Conservation (phyloP, 345 rosid genomes). For the Pistacia vera region DNA sequence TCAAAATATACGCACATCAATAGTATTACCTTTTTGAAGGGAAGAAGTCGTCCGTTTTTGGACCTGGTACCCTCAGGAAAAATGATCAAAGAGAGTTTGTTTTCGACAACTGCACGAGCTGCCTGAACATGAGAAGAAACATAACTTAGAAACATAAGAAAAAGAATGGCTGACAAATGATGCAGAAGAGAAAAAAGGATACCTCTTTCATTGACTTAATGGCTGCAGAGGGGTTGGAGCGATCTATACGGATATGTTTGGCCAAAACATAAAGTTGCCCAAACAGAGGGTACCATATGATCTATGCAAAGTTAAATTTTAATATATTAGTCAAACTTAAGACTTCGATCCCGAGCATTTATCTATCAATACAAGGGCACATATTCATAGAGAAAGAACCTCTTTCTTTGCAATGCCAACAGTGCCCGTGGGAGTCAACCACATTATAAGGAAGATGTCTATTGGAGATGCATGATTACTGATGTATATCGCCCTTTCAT, state of each 20-base stretch:
- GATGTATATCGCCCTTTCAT: slow-evolving; percentile 54
- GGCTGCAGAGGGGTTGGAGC: slow-evolving; percentile 48
- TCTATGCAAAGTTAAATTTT: slow-evolving; percentile 29
- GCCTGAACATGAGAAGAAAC: slow-evolving; percentile 29
- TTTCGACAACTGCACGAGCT: slow-evolving; percentile 31
- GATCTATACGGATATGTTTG: slow-evolving; percentile 55
- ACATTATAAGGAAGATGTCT: slow-evolving; percentile 55
- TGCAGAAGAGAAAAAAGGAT: not conserved
- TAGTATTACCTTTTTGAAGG: slow-evolving; percentile 51
- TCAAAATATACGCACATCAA: not conserved
- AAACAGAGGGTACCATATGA: slow-evolving; percentile 56
- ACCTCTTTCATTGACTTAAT: slow-evolving; percentile 58
- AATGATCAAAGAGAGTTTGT: slow-evolving; percentile 49
- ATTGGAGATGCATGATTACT: slow-evolving; percentile 64
- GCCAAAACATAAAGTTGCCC: slow-evolving; percentile 62
- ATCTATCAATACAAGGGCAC: not conserved
- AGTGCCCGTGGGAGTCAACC: slow-evolving; percentile 58
- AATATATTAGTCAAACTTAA: not conserved
- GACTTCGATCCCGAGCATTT: not conserved
- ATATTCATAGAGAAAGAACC: slow-evolving; percentile 26
- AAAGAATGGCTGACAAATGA: not conserved
- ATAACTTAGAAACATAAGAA: not conserved
- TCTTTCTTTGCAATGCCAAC: slow-evolving; percentile 65
- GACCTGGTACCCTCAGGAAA: slow-evolving; percentile 73
- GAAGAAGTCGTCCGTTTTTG: slow-evolving; percentile 47